Percentiles rank a stretch among this genome's conserved stretches.
Evolutionary conservation across 2,329 filamentous ascomycete genomes (phyloP).

Genomic region (Mycosphaerella sp.): DNA sequence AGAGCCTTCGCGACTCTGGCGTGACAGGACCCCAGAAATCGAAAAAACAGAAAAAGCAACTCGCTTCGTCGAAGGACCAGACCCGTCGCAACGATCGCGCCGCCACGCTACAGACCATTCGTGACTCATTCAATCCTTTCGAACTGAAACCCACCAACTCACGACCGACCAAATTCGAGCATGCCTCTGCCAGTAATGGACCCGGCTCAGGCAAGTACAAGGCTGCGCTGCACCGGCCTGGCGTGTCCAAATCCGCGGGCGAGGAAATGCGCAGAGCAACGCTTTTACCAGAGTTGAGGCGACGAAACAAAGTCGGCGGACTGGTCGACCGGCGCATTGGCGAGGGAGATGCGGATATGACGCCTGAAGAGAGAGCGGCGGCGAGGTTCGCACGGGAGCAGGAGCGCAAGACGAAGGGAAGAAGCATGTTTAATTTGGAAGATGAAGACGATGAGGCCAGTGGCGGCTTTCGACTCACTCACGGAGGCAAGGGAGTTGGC

Average conservation of each 20-base stretch:
- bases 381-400: slow-evolving; percentile 88
- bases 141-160: slow-evolving; percentile 63
- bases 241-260: slow-evolving; percentile 74
- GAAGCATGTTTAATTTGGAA: slow-evolving; percentile 82
- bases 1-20: slow-evolving; percentile 81
- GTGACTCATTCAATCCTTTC: slow-evolving; percentile 97
- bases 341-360: slow-evolving; percentile 91
- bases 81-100: slow-evolving; percentile 66
- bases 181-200: slow-evolving; percentile 33
- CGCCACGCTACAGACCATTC: slow-evolving; percentile 73
- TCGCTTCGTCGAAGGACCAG: slow-evolving; percentile 35
- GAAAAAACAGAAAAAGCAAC: slow-evolving; percentile 75
- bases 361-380: slow-evolving; percentile 83
- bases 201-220: slow-evolving; percentile 44
- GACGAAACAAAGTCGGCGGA: slow-evolving; percentile 82
- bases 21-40: slow-evolving; percentile 87
- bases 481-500: slow-evolving; percentile 60
- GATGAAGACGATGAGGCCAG: slow-evolving; percentile 61
- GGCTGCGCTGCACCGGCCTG: slow-evolving; percentile 64
- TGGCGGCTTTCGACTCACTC: slow-evolving; percentile 55
- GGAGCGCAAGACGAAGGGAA: slow-evolving; percentile 68
- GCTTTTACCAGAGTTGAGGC: slow-evolving; percentile 81
- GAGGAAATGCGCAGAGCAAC: slow-evolving; percentile 83
- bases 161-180: slow-evolving; percentile 75
- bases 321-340: slow-evolving; percentile 91